Evolutionary conservation across 1,139 yeast genomes (phyloP).

Genomic region (Candida sp.): DNA sequence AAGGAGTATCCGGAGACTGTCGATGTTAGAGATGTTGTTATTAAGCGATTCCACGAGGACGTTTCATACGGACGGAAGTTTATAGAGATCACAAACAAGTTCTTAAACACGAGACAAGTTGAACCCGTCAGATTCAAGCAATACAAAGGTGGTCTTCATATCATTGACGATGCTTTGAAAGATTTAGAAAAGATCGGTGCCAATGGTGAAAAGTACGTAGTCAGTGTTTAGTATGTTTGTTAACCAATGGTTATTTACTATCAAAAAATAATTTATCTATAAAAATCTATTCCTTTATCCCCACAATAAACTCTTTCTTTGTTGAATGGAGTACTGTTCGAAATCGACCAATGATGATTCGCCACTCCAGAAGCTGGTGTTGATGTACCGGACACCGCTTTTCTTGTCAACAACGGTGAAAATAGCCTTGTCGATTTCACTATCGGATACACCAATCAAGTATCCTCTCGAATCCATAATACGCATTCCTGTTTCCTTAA

Average conservation of each 20-base stretch:
- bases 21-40: constrained; percentile 30
- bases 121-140: constrained; percentile 36
- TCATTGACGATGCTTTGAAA: constrained; percentile 34
- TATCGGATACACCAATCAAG: constrained; percentile 9
- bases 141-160: constrained; percentile 37
- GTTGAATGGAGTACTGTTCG: constrained; percentile 31
- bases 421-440: constrained; percentile 5
- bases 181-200: constrained; percentile 46
- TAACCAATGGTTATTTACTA: background rate
- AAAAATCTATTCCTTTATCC: constrained; percentile 3
- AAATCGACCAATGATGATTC: constrained; percentile 33
- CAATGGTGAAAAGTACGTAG: constrained; percentile 46
- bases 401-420: constrained; percentile 6
- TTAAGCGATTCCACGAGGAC: constrained; percentile 50
- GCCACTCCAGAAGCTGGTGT: constrained; percentile 29
- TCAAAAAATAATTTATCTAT: too few species aligned
- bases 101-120: constrained; percentile 26
- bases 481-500: constrained; percentile 7
- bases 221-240: constrained; percentile 17
- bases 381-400: background rate
- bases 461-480: constrained; percentile 9
- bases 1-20: constrained; percentile 25
- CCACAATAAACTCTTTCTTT: constrained; percentile 16
- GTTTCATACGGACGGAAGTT: constrained; percentile 36
- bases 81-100: constrained; percentile 33